A percentile compares a stretch with the other conserved stretches of the same genome.
These are phyloP conservation scores for Ampelomyces quisqualis DNA, from an alignment of 2,329 filamentous ascomycete genomes.

Conservation along the genomic window DNA sequence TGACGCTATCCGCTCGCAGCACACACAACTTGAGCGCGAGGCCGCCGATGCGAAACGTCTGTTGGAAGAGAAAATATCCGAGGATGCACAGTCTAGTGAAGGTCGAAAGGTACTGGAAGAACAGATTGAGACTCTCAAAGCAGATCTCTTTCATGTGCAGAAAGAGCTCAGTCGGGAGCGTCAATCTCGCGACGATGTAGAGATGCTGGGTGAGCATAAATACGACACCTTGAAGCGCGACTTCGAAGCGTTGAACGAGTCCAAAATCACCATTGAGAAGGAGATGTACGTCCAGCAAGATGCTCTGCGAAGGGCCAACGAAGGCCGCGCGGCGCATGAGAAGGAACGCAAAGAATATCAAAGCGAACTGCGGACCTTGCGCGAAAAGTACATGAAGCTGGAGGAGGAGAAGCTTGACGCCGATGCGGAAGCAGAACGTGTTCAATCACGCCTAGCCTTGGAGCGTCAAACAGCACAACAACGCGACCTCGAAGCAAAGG, in stretches of 20 bases:
- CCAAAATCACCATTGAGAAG: slow-evolving; percentile 97
- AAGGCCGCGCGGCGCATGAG: slow-evolving; percentile 77
- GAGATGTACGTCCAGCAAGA: slow-evolving; percentile 97
- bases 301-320: slow-evolving; percentile 79
- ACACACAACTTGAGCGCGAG: slow-evolving; percentile 81
- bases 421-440: slow-evolving; percentile 76
- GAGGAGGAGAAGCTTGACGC: slow-evolving; percentile 84
- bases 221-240: slow-evolving; percentile 79
- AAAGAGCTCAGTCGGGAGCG: slow-evolving; percentile 86
- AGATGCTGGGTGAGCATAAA: slow-evolving; percentile 87
- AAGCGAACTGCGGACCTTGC: slow-evolving; percentile 76
- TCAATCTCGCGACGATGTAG: slow-evolving; percentile 91
- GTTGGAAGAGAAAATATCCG: slow-evolving; percentile 83
- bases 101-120: slow-evolving; percentile 80
- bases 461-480: slow-evolving; percentile 77
- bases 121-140: slow-evolving; percentile 84
- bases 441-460: slow-evolving; percentile 72
- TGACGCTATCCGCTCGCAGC: slow-evolving; percentile 81
- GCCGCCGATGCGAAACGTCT: slow-evolving; percentile 83
- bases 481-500: slow-evolving; percentile 77
- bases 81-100: slow-evolving; percentile 79
- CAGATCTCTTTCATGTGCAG: slow-evolving; percentile 79
- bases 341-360: slow-evolving; percentile 88
- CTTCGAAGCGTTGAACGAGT: slow-evolving; percentile 81
- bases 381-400: slow-evolving; percentile 78